Conservation (phyloP, 768 basidiomycete genomes). For the Pisolithus orientalis region DNA sequence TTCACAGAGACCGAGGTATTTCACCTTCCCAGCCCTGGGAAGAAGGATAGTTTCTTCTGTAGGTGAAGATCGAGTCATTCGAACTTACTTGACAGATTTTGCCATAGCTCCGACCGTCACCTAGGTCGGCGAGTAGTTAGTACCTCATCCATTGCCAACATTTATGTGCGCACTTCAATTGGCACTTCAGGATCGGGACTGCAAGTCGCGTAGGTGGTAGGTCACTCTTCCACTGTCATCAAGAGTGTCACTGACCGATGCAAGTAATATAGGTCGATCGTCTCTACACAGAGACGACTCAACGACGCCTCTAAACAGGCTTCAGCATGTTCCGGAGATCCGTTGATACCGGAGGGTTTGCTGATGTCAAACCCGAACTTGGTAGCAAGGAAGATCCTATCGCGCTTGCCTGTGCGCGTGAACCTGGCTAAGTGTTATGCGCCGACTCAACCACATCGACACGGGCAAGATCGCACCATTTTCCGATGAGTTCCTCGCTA, state of each 20-base stretch:
- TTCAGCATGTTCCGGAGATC: conserved; percentile 37
- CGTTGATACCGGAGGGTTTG: conserved; percentile 22
- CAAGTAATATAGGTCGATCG: conserved; percentile 42
- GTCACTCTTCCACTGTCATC: neutral
- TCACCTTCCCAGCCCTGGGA: conserved; percentile 32
- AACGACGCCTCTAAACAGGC: conserved; percentile 35
- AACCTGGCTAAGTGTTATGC: conserved; percentile 28
- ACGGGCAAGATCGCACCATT: conserved; percentile 26
- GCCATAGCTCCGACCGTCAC: conserved; percentile 44
- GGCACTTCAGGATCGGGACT: conserved; percentile 38
- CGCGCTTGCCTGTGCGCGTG: conserved; percentile 38
- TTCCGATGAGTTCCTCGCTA: conserved; percentile 39
- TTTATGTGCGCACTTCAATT: conserved; percentile 36
- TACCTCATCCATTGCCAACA: neutral
- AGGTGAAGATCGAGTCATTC: neutral
- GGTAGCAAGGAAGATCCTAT: conserved; percentile 54
- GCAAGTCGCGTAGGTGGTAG: neutral
- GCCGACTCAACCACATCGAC: neutral
- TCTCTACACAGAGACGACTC: conserved; percentile 33
- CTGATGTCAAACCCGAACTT: conserved; percentile 41
- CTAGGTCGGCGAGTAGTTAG: conserved; percentile 8
- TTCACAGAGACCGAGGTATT: conserved; percentile 50
- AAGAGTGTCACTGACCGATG: conserved; percentile 27
- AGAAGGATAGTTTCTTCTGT: conserved; percentile 4
- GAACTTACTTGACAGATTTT: conserved; percentile 42